These are phyloP conservation scores for Pinus albicaulis DNA, from an alignment of 75 land plant genomes.

Conservation along the genomic window DNA sequence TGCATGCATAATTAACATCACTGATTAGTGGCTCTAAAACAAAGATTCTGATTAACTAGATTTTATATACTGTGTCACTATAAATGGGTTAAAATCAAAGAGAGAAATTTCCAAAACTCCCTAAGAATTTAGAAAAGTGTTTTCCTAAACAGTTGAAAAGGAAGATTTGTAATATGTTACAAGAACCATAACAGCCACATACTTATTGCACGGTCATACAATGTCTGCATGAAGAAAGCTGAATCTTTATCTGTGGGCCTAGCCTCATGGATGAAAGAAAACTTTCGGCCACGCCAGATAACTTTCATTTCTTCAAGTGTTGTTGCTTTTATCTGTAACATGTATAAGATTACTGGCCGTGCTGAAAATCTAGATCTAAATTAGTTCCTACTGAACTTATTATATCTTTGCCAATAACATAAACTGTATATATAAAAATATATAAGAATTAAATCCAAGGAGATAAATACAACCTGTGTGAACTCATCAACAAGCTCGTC, in stretches of 20 bases:
- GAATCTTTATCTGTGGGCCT: conserved; percentile 41
- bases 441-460: background rate
- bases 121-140: background rate
- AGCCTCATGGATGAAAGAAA: conserved; percentile 88
- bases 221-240: conserved; percentile 74
- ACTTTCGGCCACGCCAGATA: conserved; percentile 64
- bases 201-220: conserved; percentile 72
- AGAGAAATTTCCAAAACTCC: background rate
- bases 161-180: background rate
- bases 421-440: background rate
- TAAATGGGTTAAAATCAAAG: conserved; percentile 2
- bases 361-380: background rate
- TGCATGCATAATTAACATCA: conserved; percentile 13
- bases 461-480: conserved; percentile 21
- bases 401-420: background rate
- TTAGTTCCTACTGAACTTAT: background rate
- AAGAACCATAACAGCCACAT: conserved; percentile 3
- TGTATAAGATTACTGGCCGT: background rate
- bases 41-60: background rate
- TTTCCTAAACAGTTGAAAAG: background rate
- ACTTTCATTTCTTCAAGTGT: conserved; percentile 60
- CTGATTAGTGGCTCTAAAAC: background rate
- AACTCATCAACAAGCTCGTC: conserved; percentile 58
- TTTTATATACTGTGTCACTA: background rate
- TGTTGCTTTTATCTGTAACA: conserved; percentile 24